Percentiles rank a stretch among this genome's conserved stretches.
phyloP scores from a whole-genome alignment of 2,329 filamentous ascomycete species.

The Penicillium hesseltinei region DNA sequence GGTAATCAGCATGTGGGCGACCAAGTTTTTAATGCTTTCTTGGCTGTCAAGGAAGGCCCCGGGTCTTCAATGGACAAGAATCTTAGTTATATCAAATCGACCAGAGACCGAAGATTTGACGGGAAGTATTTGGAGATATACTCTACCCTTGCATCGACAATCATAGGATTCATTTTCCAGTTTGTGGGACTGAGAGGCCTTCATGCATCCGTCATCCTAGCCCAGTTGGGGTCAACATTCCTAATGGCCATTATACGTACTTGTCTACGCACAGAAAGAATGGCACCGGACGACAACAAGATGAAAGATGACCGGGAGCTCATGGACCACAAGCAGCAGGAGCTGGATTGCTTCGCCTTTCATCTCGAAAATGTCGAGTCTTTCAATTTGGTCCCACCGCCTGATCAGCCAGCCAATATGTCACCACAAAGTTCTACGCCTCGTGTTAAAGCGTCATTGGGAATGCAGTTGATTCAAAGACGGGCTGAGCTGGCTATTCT shows the following conservation, averaged over 20 bases:
- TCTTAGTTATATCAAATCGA: constrained; percentile 31
- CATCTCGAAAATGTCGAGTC: constrained; percentile 26
- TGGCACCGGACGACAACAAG: constrained; percentile 30
- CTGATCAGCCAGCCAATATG: neutral
- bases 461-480: constrained; percentile 19
- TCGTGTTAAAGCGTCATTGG: neutral
- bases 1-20: constrained; percentile 40
- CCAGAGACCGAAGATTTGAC: constrained; percentile 16
- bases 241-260: constrained; percentile 40
- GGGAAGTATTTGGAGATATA: constrained; percentile 20
- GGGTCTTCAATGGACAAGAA: constrained; percentile 14
- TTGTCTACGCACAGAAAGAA: constrained; percentile 34
- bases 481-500: constrained; percentile 25
- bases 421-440: too few relatives aligned
- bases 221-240: constrained; percentile 36
- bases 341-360: constrained; percentile 35
- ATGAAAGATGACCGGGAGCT: constrained; percentile 23
- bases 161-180: constrained; percentile 39
- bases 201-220: constrained; percentile 38
- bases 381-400: constrained; percentile 18
- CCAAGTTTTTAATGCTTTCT: constrained; percentile 40
- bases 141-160: constrained; percentile 25
- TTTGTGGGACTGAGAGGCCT: constrained; percentile 42
- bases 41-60: constrained; percentile 27
- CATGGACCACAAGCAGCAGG: constrained; percentile 28